phyloP scores from a whole-genome alignment of 1,139 yeast species.

The Saccharomycopsis crataegensis region DNA sequence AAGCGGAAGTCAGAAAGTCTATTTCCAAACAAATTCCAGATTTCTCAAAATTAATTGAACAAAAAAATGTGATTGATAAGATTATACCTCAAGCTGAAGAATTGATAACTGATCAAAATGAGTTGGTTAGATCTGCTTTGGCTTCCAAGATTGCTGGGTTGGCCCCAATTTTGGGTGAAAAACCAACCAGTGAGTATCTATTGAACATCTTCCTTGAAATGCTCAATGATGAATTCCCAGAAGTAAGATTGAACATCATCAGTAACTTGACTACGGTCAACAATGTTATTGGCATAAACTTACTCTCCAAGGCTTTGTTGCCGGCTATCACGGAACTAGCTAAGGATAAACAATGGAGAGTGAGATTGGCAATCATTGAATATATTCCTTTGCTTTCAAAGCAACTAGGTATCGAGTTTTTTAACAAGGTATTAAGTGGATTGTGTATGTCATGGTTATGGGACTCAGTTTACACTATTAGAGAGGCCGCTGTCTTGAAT shows the following conservation, averaged over 20 bases:
- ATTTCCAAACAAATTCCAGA: slow-evolving; percentile 88
- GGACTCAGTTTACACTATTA: slow-evolving; percentile 94
- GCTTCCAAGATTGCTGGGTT: slow-evolving; percentile 84
- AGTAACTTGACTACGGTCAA: slow-evolving; percentile 87
- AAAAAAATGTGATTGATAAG: slow-evolving; percentile 51
- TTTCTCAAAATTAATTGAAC: slow-evolving; percentile 50
- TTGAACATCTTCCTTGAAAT: slow-evolving; percentile 85
- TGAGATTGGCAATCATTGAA: slow-evolving; percentile 92
- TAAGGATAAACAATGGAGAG: slow-evolving; percentile 96
- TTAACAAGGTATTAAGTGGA: slow-evolving; percentile 84
- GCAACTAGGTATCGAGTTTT: slow-evolving; percentile 88
- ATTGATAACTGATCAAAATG: slow-evolving; percentile 85
- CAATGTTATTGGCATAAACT: slow-evolving; percentile 87
- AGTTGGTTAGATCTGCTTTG: slow-evolving; percentile 85
- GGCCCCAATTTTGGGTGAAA: slow-evolving; percentile 82
- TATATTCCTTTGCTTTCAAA: slow-evolving; percentile 95
- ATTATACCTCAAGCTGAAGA: slow-evolving; percentile 80
- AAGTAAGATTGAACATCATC: slow-evolving; percentile 89
- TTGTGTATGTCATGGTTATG: slow-evolving; percentile 95
- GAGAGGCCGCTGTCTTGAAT: slow-evolving; percentile 92
- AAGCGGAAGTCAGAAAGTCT: slow-evolving; percentile 95
- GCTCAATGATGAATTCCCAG: slow-evolving; percentile 96
- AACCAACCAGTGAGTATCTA: slow-evolving; percentile 71
- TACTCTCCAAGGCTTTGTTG: slow-evolving; percentile 75
- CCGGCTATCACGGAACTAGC: slow-evolving; percentile 97